These are phyloP conservation scores for Beauveria bassiana DNA, from an alignment of 2,329 filamentous ascomycete species.

Conservation along the genomic window DNA sequence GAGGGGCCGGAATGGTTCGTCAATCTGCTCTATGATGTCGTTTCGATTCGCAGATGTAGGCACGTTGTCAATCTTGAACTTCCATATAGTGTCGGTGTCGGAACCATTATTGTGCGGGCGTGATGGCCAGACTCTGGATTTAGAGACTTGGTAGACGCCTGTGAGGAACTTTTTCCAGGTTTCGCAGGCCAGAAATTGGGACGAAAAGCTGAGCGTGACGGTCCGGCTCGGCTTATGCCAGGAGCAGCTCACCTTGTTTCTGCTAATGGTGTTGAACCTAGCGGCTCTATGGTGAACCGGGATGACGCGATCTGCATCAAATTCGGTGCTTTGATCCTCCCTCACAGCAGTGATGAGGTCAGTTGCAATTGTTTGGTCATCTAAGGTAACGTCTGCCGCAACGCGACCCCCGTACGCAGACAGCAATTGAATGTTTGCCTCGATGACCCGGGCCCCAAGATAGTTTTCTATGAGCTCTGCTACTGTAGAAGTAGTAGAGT, in stretches of 20 bases:
- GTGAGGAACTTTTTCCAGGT: background rate
- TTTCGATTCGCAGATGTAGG: background rate
- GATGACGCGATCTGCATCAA: background rate
- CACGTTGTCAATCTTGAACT: background rate
- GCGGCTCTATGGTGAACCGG: background rate
- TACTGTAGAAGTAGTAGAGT: background rate
- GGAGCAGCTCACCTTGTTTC: slow-evolving; percentile 5
- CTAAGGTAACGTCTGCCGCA: slow-evolving; percentile 2
- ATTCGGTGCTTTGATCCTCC: background rate
- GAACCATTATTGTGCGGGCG: background rate
- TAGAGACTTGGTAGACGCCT: background rate
- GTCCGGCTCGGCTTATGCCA: slow-evolving; percentile 9
- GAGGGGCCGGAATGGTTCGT: background rate
- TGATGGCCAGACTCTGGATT: background rate
- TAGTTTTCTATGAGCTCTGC: background rate
- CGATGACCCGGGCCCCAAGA: background rate
- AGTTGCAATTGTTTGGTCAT: background rate
- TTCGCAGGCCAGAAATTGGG: background rate
- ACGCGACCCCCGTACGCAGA: background rate
- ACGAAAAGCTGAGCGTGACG: background rate
- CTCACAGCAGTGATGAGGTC: background rate
- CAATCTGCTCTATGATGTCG: background rate
- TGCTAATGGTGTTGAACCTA: background rate
- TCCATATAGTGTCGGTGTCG: background rate
- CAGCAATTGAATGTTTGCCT: background rate